These are phyloP conservation scores for Porphyrellus cyaneotinctus DNA, from an alignment of 768 basidiomycete species.

Conservation along the genomic window DNA sequence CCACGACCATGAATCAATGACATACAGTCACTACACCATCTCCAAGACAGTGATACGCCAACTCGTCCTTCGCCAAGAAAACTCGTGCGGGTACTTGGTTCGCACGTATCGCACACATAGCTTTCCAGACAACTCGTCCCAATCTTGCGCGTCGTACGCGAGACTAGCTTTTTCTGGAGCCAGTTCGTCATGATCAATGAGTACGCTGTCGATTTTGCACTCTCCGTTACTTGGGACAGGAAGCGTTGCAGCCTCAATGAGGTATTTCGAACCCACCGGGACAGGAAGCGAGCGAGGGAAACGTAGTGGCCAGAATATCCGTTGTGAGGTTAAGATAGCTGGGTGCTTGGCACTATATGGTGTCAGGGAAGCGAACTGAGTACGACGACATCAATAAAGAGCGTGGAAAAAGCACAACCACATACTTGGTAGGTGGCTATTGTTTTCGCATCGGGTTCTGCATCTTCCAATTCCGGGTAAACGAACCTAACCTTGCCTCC, in stretches of 20 bases:
- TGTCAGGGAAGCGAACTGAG: slow-evolving; percentile 19
- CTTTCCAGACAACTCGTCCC: slow-evolving; percentile 30
- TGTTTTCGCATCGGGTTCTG: slow-evolving; percentile 12
- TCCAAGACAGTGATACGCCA: slow-evolving; percentile 24
- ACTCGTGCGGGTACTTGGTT: slow-evolving; percentile 22
- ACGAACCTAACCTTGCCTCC: slow-evolving; percentile 25
- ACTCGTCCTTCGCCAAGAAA: slow-evolving; percentile 21
- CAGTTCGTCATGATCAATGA: slow-evolving; percentile 24
- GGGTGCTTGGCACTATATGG: slow-evolving; percentile 19
- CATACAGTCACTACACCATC: slow-evolving; percentile 17
- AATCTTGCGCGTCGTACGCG: slow-evolving; percentile 27
- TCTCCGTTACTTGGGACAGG: slow-evolving; percentile 15
- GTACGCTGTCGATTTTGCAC: slow-evolving; percentile 15
- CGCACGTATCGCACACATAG: slow-evolving; percentile 24
- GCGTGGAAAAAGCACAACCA: background rate
- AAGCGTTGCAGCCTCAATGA: slow-evolving; percentile 22
- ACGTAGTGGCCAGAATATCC: slow-evolving; percentile 28
- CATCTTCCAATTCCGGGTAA: slow-evolving; percentile 23
- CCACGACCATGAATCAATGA: background rate
- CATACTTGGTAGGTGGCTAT: slow-evolving; percentile 21
- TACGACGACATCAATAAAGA: background rate
- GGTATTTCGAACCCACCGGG: slow-evolving; percentile 10
- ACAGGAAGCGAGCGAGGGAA: slow-evolving; percentile 7
- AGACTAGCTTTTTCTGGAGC: slow-evolving; percentile 5
- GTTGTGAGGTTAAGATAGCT: slow-evolving; percentile 24